Evolutionary conservation across 75 land plant species (phyloP).

Genomic region (Chamaecyparis obtusa): DNA sequence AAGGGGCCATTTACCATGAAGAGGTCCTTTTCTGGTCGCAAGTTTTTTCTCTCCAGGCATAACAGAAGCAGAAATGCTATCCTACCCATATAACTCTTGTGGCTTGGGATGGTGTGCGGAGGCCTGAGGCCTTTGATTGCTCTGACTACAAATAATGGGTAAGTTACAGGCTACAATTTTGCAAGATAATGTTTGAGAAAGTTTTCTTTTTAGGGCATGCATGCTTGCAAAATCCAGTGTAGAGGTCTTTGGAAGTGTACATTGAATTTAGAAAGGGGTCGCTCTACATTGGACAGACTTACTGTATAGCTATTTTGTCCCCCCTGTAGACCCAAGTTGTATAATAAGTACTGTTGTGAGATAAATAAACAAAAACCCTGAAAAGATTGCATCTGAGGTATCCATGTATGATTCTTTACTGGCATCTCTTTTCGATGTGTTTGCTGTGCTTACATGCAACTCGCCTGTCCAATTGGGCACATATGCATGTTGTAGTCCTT

Average conservation of each 20-base stretch:
- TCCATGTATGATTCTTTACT: not conserved
- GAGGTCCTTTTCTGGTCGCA: constrained; percentile 32
- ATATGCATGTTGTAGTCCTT: not conserved
- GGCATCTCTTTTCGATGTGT: not conserved
- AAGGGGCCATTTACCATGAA: constrained; percentile 33
- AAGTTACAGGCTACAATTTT: constrained; percentile 7
- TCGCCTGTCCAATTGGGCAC: not conserved
- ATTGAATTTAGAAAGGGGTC: not conserved
- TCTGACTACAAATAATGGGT: constrained; percentile 6
- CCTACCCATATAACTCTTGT: constrained; percentile 16
- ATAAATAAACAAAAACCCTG: constrained; percentile 2
- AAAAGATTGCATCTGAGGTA: not conserved
- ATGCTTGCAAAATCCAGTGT: constrained; percentile 6
- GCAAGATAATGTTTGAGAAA: constrained; percentile 1
- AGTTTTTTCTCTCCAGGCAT: constrained; percentile 7
- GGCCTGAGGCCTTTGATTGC: not conserved
- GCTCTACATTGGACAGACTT: not conserved
- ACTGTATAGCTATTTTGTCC: not conserved
- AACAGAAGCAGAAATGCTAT: constrained; percentile 18
- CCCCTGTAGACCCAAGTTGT: not conserved
- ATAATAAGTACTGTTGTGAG: not conserved
- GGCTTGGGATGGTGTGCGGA: not conserved
- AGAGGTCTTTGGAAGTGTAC: not conserved
- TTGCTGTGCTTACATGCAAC: not conserved
- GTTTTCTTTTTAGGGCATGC: not conserved